Percentiles rank a stretch among this genome's conserved stretches.
phyloP scores from a whole-genome alignment of 345 rosid species.

The Camelina neglecta region DNA sequence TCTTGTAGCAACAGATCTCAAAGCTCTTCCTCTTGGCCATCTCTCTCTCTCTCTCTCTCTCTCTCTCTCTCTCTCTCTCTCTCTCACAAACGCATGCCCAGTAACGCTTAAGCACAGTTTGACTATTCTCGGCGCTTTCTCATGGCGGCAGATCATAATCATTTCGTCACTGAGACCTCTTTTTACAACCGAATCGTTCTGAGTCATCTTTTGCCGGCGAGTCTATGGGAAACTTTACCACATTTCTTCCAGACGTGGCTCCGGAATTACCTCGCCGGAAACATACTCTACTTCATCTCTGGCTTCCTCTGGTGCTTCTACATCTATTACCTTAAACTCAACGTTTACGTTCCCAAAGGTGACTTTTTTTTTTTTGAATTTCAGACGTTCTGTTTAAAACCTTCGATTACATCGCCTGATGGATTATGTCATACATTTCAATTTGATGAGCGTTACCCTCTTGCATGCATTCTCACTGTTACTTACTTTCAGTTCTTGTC shows the following conservation, averaged over 20 bases:
- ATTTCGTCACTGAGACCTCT: slow-evolving; percentile 53
- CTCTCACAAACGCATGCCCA: too few species aligned
- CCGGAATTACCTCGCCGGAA: slow-evolving; percentile 70
- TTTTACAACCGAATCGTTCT: slow-evolving; percentile 67
- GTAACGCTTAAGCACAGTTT: too few species aligned
- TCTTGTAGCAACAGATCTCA: too few species aligned
- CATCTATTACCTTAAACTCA: slow-evolving; percentile 69
- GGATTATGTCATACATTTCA: neutral
- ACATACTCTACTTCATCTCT: slow-evolving; percentile 64
- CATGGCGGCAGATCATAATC: slow-evolving; percentile 27
- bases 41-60: too few species aligned
- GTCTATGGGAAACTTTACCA: slow-evolving; percentile 66
- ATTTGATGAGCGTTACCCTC: neutral
- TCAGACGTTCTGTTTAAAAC: neutral
- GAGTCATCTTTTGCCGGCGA: slow-evolving; percentile 55
- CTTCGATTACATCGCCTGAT: neutral
- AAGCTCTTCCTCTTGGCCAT: too few species aligned
- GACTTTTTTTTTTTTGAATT: neutral
- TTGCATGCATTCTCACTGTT: neutral
- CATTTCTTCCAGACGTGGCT: slow-evolving; percentile 79
- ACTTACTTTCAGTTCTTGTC: neutral
- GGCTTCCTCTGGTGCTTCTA: slow-evolving; percentile 80
- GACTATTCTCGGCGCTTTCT: neutral
- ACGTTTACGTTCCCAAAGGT: slow-evolving; percentile 77
- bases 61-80: too few species aligned